Percentiles rank a stretch among this genome's conserved stretches.
phyloP scores from a whole-genome alignment of 129 eudicot species.

The Lonicera japonica region DNA sequence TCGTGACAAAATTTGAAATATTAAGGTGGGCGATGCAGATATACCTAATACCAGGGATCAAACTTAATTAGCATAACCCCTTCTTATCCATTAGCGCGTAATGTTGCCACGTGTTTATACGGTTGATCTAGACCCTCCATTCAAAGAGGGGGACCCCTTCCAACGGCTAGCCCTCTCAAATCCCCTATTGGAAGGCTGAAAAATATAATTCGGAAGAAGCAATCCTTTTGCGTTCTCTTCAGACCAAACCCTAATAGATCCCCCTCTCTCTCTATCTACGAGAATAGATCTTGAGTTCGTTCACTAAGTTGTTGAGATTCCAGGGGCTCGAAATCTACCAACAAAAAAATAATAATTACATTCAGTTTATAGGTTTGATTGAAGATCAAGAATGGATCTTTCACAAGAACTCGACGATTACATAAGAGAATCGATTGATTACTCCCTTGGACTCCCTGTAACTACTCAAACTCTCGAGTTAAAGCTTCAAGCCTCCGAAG shows the following conservation, averaged over 20 bases:
- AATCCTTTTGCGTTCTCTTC: constrained; percentile 13
- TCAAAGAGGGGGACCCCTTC: too few relatives aligned
- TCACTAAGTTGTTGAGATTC: neutral
- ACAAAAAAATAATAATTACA: neutral
- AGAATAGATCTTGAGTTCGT: constrained; percentile 3
- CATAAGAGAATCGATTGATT: constrained; percentile 66
- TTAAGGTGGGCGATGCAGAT: too few relatives aligned
- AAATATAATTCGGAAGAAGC: constrained; percentile 11
- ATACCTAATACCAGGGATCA: too few relatives aligned
- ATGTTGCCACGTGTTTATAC: neutral
- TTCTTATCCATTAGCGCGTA: neutral
- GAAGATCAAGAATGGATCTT: constrained; percentile 39
- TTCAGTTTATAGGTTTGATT: neutral
- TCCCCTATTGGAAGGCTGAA: neutral
- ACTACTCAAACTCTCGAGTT: constrained; percentile 42
- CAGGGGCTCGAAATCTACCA: neutral
- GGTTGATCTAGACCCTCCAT: too few relatives aligned
- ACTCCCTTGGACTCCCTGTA: constrained; percentile 55
- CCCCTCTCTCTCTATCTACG: constrained; percentile 9
- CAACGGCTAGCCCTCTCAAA: constrained; percentile 30
- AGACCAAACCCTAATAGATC: constrained; percentile 23
- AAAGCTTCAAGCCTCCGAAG: constrained; percentile 56
- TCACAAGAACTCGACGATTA: constrained; percentile 67
- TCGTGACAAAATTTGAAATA: too few relatives aligned
- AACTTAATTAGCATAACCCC: neutral